Base-by-base conservation (phyloP, 176 grass and related monocot genomes). In the Carex parvula region DNA sequence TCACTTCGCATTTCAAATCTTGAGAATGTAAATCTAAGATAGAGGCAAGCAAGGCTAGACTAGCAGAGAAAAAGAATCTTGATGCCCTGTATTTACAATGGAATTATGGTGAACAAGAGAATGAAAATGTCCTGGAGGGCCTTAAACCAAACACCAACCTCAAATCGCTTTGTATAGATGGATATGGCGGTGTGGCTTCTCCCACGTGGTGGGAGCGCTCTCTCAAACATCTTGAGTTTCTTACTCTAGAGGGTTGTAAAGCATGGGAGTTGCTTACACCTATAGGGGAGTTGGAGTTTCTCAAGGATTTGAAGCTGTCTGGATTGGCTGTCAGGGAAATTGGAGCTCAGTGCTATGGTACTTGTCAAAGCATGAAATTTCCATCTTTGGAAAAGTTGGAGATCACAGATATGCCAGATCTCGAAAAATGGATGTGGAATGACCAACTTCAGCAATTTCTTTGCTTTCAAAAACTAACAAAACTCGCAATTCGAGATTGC, bases 161-260 rank as follows among this genome's bases (percentile, higher is more conserved):
- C 14, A 88, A 82, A 74, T 20, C 71, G 70, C 89, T 93, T 8
- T 5, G 33, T 12, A 65, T 91, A 4, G 53, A 2, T 17, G 66
- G 81, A 8, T 91, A 87, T 35, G n/a, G 33, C 2, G 66, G 81
- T 55, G 48, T 20, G 24, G 73, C 3, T 18, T 82, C 39, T 46
- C 77, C 90, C 73, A 57, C 18, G 11, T 87, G 91, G 88, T 54
- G 88, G 70, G 20, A 3, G 32, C 57, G 17, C 17, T 84, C 79
- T 64, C n/a, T 75, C 20, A 48, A 41, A 4, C 59, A 20, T 53
- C 81, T 86, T 64, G 80, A 70, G 14, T 84, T 55, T 0, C 83
- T 90, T 72, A 60, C n/a, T 86, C 73, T 93, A 16, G 44, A 80
- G 5, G 5, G 60, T 33, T 90, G 88, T 83, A 16, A 14, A 56